Conservation (phyloP, 2,329 filamentous ascomycete species). For the Corniculantispora saksenae region DNA sequence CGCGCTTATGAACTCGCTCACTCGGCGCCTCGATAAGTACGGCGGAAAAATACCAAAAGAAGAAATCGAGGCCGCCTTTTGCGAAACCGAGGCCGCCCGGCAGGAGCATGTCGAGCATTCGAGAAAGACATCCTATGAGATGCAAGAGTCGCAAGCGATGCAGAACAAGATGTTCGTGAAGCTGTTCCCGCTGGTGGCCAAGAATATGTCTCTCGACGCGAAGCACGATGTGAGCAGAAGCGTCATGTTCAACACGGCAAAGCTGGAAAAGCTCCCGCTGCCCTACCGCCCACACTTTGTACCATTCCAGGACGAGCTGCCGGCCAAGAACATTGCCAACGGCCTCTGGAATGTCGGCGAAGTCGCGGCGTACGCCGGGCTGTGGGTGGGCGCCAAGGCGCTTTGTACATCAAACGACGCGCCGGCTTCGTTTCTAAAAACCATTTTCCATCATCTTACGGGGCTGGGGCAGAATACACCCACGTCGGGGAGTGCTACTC, state of each 20-base stretch:
- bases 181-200: background rate
- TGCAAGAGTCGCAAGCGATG: conserved; percentile 8
- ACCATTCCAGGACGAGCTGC: conserved; percentile 2
- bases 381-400: background rate
- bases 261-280: conserved; percentile 5
- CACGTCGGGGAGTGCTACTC: background rate
- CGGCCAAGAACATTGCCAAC: background rate
- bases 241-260: conserved; percentile 7
- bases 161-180: background rate
- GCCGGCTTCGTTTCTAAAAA: background rate
- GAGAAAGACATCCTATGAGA: background rate
- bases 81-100: background rate
- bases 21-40: background rate
- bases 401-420: background rate
- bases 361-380: background rate
- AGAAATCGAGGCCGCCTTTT: background rate
- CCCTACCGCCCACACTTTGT: conserved; percentile 2
- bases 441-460: background rate
- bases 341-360: background rate
- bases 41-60: background rate
- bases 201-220: background rate
- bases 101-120: conserved; percentile 1
- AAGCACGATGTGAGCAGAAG: background rate
- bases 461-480: background rate
- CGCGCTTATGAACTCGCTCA: conserved; percentile 21